phyloP scores from a whole-genome alignment of 257 asterid species.

The Anisodus acutangulus region DNA sequence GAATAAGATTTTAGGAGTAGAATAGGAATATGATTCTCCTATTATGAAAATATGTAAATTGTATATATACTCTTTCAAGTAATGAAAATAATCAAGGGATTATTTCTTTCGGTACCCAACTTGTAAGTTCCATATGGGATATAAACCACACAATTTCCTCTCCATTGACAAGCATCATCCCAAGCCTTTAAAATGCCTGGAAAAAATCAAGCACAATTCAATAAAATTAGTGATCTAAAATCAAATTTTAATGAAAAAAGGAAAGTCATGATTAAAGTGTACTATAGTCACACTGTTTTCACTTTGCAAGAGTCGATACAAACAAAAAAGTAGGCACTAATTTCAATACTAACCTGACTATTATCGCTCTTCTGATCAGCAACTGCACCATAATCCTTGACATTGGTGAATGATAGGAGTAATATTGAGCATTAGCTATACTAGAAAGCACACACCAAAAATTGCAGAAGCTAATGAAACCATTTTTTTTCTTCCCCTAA shows the following conservation, averaged over 20 bases:
- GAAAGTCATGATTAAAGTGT: too few relatives aligned
- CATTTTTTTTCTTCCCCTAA: constrained; percentile 8
- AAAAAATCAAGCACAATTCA: neutral
- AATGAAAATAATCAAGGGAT: too few relatives aligned
- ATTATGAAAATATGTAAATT: too few relatives aligned
- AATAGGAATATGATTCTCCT: too few relatives aligned
- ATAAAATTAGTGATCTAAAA: neutral
- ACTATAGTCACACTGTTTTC: neutral
- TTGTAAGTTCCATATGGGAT: constrained; percentile 54
- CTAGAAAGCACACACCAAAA: constrained; percentile 22
- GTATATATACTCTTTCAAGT: too few relatives aligned
- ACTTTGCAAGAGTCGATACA: neutral
- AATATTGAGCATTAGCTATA: constrained; percentile 31
- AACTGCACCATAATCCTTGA: constrained; percentile 58
- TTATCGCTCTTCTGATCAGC: constrained; percentile 49
- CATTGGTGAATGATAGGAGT: constrained; percentile 29
- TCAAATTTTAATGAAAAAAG: neutral
- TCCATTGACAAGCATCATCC: constrained; percentile 58
- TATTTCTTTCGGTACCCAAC: too few relatives aligned
- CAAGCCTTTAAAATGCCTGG: constrained; percentile 73
- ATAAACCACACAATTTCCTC: constrained; percentile 49
- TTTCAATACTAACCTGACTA: constrained; percentile 40
- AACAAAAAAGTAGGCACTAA: neutral
- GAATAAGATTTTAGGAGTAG: too few relatives aligned
- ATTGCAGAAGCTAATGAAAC: constrained; percentile 22